Evolutionary conservation across 2,329 filamentous ascomycete genomes (phyloP).

Genomic region (Monosporascus sp.): DNA sequence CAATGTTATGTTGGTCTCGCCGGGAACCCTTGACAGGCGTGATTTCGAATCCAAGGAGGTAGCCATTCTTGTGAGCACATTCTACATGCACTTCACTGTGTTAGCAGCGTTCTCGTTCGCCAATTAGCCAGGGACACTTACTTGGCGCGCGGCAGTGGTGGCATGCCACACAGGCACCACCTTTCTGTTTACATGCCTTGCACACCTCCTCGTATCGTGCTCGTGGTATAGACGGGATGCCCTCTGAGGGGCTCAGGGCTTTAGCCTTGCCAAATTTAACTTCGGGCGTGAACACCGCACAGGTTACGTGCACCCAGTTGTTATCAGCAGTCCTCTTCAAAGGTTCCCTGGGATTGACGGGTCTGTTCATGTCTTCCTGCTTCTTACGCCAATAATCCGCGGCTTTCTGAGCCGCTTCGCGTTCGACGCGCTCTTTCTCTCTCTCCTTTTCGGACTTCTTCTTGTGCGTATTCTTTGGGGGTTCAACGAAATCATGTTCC

Average conservation of each 20-base stretch:
- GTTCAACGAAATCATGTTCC: slow-evolving; percentile 77
- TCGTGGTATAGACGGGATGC: slow-evolving; percentile 75
- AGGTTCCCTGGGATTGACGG: slow-evolving; percentile 78
- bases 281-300: slow-evolving; percentile 86
- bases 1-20: slow-evolving; percentile 72
- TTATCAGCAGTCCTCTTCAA: slow-evolving; percentile 93
- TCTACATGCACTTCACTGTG: slow-evolving; percentile 67
- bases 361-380: slow-evolving; percentile 80
- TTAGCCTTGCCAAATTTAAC: slow-evolving; percentile 86
- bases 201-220: slow-evolving; percentile 72
- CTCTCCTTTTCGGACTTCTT: slow-evolving; percentile 84
- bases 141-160: slow-evolving; percentile 60
- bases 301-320: slow-evolving; percentile 96
- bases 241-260: slow-evolving; percentile 80
- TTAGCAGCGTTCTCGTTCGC: slow-evolving; percentile 19
- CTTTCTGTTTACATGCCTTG: slow-evolving; percentile 71
- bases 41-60: slow-evolving; percentile 84
- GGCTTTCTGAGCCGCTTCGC: slow-evolving; percentile 73
- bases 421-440: slow-evolving; percentile 81
- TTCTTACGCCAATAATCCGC: slow-evolving; percentile 77
- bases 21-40: slow-evolving; percentile 84
- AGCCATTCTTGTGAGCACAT: slow-evolving; percentile 80
- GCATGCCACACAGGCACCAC: slow-evolving; percentile 79
- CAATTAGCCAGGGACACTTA: slow-evolving; percentile 22
- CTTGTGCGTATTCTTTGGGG: slow-evolving; percentile 76